Percentiles rank a stretch among this genome's conserved stretches.
Evolutionary conservation across 164 flowering plant genomes (phyloP).

Genomic region (Magnolia kwangsiensis): DNA sequence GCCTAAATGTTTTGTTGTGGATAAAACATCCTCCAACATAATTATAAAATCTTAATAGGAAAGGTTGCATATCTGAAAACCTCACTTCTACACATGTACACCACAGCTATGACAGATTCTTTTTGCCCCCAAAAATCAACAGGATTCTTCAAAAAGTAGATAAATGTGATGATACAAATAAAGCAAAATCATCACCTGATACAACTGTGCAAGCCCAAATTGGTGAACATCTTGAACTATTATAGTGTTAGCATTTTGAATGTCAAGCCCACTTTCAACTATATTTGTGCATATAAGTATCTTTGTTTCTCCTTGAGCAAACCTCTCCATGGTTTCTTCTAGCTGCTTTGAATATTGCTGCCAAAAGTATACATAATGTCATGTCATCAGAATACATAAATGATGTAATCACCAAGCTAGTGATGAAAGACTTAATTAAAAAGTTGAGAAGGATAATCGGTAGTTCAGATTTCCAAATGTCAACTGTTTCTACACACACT

Average conservation of each 20-base stretch:
- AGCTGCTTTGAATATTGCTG: constrained; percentile 97
- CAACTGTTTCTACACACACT: background rate
- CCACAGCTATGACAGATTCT: background rate
- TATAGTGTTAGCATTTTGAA: constrained; percentile 96
- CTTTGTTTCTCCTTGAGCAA: constrained; percentile 68
- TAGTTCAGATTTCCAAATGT: background rate
- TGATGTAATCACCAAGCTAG: background rate
- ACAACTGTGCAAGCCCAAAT: constrained; percentile 94
- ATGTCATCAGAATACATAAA: background rate
- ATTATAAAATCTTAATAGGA: too few species aligned
- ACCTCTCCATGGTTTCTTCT: constrained; percentile 90
- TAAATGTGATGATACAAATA: background rate
- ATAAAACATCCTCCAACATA: too few species aligned
- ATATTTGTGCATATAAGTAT: constrained; percentile 93
- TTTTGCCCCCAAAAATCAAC: background rate
- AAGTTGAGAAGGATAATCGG: background rate
- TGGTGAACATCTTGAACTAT: constrained; percentile 93
- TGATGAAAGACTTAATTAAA: background rate
- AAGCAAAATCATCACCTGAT: constrained; percentile 58
- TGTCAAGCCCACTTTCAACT: constrained; percentile 98
- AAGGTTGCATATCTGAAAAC: too few species aligned
- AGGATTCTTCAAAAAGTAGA: background rate
- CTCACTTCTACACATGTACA: background rate
- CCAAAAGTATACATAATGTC: constrained; percentile 5
- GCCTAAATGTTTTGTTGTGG: too few species aligned